Evolutionary conservation across 73 alveolate genomes (phyloP), one percentile per base, ranked within the genome.

Genomic region (Paramecium tetraurelia): DNA sequence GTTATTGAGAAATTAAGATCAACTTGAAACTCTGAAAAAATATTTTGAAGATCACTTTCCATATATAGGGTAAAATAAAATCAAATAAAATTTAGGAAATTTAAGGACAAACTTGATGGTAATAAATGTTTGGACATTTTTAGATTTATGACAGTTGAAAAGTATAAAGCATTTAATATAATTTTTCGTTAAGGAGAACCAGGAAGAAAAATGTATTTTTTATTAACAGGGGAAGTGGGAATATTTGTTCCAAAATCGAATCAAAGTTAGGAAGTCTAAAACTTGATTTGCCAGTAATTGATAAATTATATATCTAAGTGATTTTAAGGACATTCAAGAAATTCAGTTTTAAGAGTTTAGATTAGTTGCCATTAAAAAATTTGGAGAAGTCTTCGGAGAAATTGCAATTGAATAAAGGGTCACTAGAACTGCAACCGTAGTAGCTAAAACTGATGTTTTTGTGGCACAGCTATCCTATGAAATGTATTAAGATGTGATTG

Each of bases 151-250:
- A 38, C 38, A 4, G 87, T 75, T 75, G 87, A 75, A 41, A 38
- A 75, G n/a, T 38, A 38, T 38, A 41, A 75, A 38, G 9, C 58
- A 4, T 14, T 75, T 16, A 75, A 29, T 35, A 75, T 24, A 16
- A 41, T 75, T 0, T 75, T 75, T 75, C 38, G 87, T 21, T 24
- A 75, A 16, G 90, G 90, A 20, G 90, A 80, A 8, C 57, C 70
- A 44, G 90, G 90, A 46, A 80, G 75, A 41, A 80, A 80, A 46
- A 80, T 80, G 90, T 80, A 80, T 80, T 80, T 80, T 46, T 14
- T 80, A 14, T 35, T 80, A 10, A 16, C 48, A 43, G 90, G 90
- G 11, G 90, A 80, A 46, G 57, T 46, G 2, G 90, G 70, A 10
- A 27, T 80, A 24, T 80, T 80, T 40, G 59, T 75, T 35, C 87